phyloP scores from a whole-genome alignment of 148 eudicot genomes.

The Fagopyrum tataricum region DNA sequence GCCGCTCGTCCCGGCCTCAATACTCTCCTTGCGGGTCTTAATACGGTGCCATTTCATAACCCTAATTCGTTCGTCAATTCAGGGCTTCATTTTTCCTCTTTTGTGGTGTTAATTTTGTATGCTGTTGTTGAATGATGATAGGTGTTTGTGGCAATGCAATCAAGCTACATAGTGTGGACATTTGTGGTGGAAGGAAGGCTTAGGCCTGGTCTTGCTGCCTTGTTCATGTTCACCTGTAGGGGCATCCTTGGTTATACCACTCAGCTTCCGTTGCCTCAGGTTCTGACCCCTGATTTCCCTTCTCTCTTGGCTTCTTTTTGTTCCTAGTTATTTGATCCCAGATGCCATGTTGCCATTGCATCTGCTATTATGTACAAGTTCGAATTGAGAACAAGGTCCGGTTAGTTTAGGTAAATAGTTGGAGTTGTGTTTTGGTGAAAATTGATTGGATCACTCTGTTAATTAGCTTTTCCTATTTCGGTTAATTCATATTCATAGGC shows the following conservation, averaged over 20 bases:
- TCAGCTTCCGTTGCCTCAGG: slow-evolving; percentile 95
- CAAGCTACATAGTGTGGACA: slow-evolving; percentile 70
- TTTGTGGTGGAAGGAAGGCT: slow-evolving; percentile 85
- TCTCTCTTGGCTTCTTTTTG: background rate
- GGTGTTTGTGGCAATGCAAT: slow-evolving; percentile 94
- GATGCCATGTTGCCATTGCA: too few relatives aligned
- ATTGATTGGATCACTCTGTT: too few relatives aligned
- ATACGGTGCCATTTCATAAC: slow-evolving; percentile 44
- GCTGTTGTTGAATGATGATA: slow-evolving; percentile 13
- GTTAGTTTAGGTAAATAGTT: too few relatives aligned
- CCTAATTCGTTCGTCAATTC: background rate
- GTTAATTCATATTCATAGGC: background rate
- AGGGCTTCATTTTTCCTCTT: background rate
- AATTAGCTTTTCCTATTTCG: too few relatives aligned
- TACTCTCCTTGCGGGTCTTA: slow-evolving; percentile 69
- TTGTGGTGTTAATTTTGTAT: background rate
- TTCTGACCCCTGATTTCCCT: background rate
- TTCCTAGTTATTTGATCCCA: background rate
- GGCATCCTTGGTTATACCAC: slow-evolving; percentile 94
- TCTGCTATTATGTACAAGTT: too few relatives aligned
- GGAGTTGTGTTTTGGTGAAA: too few relatives aligned
- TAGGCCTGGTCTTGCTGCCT: slow-evolving; percentile 77
- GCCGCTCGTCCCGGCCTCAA: slow-evolving; percentile 47
- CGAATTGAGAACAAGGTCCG: too few relatives aligned
- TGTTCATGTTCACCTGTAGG: slow-evolving; percentile 85